Base-by-base conservation (phyloP, 805 yeast genomes). In the Kodamaea kakaduensis region DNA sequence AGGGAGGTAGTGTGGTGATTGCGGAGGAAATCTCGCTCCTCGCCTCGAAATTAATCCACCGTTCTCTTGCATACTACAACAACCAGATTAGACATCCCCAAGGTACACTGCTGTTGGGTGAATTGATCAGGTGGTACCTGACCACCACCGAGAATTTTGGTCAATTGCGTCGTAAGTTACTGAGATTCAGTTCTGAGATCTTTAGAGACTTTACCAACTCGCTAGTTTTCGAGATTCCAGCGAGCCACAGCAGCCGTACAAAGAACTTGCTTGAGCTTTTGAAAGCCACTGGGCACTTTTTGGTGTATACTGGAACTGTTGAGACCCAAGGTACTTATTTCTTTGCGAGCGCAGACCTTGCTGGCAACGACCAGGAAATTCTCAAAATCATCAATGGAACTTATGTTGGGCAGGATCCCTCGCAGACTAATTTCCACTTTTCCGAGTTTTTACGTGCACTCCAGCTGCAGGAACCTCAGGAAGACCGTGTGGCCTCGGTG, bases 261-360 rank as follows among this genome's bases (percentile, higher is more conserved):
- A 73, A 73, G 46, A 57, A 54, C 17, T 69, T 85, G 31, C 58
- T 86, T 41, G 77, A 73, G 15, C 55, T 65, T n/a, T 62, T 87
- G 44, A 72, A 72, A 32, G 75, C 77, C 18, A 64, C 84, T 0
- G 80, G 78, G 37, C 95, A 89, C 55, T 81, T 85, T 43, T 64
- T 90, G 32, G 78, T 85, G 0, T 83, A 80, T 48, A 84, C 90
- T 0, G 84, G 84, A 0, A 67, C 76, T 1, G 67, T 81, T 2
- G 93, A 85, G 42, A 72, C 75, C 12, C 77, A 78, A 36, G 96
- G 96, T 3, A 69, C 81, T 16, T 89, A 89, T 50, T 71, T 86
- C 8, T 71, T 93, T 54, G 96, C 89, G 2, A 82, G 93, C 38
- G 68, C 74, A 6, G 73, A 74, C 19, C 55, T 82, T 17, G 54